phyloP scores from a whole-genome alignment of 805 yeast species.

The Spathaspora girioi region DNA sequence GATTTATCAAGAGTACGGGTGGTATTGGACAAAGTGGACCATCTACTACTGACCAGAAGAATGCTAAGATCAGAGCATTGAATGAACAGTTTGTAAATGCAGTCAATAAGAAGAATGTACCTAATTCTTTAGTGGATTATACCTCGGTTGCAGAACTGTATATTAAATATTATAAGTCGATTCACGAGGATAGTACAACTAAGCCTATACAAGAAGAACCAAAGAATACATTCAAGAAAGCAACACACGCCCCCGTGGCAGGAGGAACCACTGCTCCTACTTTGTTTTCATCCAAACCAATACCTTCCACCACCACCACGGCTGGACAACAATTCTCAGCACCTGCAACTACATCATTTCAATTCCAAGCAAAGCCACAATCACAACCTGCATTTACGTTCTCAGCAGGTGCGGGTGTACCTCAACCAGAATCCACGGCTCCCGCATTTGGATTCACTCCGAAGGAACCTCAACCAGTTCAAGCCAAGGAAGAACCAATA shows the following conservation, averaged over 20 bases:
- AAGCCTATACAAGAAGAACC: neutral
- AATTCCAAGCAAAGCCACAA: neutral
- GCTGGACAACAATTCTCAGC: neutral
- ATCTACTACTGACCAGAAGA: constrained; percentile 23
- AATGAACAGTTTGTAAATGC: constrained; percentile 56
- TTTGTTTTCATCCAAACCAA: neutral
- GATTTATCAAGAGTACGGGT: neutral
- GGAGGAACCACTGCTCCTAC: neutral
- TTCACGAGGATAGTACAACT: constrained; percentile 1
- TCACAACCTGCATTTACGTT: neutral
- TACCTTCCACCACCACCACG: neutral
- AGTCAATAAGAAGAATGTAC: constrained; percentile 36
- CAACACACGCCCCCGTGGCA: neutral
- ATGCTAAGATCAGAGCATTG: constrained; percentile 58
- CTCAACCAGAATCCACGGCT: neutral
- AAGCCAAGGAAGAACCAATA: neutral
- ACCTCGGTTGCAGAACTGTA: constrained; percentile 57
- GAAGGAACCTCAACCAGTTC: neutral
- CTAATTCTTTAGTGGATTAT: constrained; percentile 54
- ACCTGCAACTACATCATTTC: neutral
- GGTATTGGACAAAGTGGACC: too few species aligned
- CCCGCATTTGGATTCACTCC: neutral
- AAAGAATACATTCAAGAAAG: neutral
- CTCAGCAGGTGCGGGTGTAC: neutral
- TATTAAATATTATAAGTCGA: constrained; percentile 42